Evolutionary conservation across 768 basidiomycete species (phyloP).

Genomic region (Serendipita vermifera): DNA sequence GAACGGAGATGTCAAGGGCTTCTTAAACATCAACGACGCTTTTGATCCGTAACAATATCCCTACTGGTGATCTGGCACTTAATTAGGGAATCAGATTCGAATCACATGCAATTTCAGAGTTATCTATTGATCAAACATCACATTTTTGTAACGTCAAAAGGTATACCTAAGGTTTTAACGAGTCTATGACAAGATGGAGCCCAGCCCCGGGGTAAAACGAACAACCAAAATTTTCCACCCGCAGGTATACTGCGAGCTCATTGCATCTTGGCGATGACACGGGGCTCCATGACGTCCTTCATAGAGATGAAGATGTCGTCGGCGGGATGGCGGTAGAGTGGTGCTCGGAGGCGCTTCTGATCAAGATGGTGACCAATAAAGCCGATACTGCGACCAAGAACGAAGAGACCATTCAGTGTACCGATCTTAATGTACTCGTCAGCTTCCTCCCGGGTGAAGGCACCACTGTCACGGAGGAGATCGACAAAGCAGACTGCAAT

Average conservation of each 20-base stretch:
- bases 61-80: neutral
- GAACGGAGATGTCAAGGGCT: conserved; percentile 42
- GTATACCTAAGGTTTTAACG: no score
- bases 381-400: conserved; percentile 92
- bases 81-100: no score
- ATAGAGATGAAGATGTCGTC: conserved; percentile 96
- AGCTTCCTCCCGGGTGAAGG: conserved; percentile 91
- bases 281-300: conserved; percentile 70
- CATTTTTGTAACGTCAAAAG: no score
- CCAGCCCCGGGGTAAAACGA: neutral
- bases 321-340: conserved; percentile 83
- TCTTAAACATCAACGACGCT: conserved; percentile 29
- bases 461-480: conserved; percentile 79
- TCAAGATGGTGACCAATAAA: conserved; percentile 96
- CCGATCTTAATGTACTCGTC: conserved; percentile 98
- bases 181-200: no score
- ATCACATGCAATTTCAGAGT: no score
- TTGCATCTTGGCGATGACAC: conserved; percentile 43
- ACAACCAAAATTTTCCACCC: neutral
- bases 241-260: conserved; percentile 9
- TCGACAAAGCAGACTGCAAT: conserved; percentile 96
- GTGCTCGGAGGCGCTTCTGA: conserved; percentile 88
- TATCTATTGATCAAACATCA: no score
- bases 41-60: conserved; percentile 8
- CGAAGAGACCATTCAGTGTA: conserved; percentile 91